A percentile compares a stretch with the other conserved stretches of the same genome.
Conservation (phyloP, 2,329 filamentous ascomycete genomes). For the Exophiala sideris region DNA sequence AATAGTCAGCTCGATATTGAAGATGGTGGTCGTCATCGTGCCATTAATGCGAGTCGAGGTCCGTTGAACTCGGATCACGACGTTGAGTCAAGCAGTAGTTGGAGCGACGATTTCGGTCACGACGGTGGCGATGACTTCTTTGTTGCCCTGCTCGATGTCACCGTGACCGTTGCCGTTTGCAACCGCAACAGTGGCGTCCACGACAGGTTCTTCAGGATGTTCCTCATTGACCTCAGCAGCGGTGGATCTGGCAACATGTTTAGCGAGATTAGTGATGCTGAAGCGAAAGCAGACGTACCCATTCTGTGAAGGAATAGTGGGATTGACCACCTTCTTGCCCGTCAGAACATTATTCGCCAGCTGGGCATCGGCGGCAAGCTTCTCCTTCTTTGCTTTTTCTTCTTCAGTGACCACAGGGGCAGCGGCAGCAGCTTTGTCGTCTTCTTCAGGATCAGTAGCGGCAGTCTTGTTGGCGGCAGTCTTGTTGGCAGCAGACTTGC, state of each 20-base stretch:
- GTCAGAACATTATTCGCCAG: slow-evolving; percentile 3
- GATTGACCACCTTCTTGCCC: neutral
- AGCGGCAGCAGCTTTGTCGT: neutral
- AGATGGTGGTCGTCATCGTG: too few relatives aligned
- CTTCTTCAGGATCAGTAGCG: neutral
- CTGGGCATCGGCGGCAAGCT: neutral
- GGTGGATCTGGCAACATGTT: neutral
- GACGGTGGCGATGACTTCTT: neutral
- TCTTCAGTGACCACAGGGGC: neutral
- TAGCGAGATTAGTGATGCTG: too few relatives aligned
- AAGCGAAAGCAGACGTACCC: neutral
- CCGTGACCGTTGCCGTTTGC: neutral
- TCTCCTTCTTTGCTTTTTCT: slow-evolving; percentile 11
- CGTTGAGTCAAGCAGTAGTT: too few relatives aligned
- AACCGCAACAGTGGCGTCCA: neutral
- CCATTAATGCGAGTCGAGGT: too few relatives aligned
- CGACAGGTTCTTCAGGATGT: too few relatives aligned
- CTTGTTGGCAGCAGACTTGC: slow-evolving; percentile 4
- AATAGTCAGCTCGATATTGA: too few relatives aligned
- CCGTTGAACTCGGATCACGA: too few relatives aligned
- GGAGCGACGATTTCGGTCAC: neutral
- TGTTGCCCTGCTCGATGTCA: neutral
- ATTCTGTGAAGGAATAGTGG: neutral
- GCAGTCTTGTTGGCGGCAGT: neutral
- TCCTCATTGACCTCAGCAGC: too few relatives aligned